Evolutionary conservation across 805 yeast genomes (phyloP).

Genomic region (Zygosaccharomyces lentus): DNA sequence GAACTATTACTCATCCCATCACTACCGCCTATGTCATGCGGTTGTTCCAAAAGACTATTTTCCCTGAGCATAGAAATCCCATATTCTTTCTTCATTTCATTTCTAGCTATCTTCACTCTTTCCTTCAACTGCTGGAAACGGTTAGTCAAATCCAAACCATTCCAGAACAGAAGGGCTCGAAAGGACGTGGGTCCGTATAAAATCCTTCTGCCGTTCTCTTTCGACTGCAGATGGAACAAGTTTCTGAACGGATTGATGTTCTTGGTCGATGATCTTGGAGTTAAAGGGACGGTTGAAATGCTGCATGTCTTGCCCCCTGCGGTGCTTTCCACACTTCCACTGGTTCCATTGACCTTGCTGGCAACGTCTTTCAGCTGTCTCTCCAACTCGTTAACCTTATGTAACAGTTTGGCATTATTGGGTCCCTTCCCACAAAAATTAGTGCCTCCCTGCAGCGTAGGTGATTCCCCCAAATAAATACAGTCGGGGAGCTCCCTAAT

Average conservation of each 20-base stretch:
- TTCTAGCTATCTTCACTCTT: conserved; percentile 26
- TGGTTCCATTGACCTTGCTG: neutral
- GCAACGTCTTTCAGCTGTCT: conserved; percentile 4
- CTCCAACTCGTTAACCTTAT: conserved; percentile 10
- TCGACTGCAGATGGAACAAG: conserved; percentile 15
- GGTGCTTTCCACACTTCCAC: neutral
- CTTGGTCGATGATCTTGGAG: neutral
- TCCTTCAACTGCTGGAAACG: conserved; percentile 24
- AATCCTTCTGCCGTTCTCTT: conserved; percentile 23
- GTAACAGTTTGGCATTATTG: conserved; percentile 3
- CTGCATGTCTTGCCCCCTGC: neutral
- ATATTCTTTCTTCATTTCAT: conserved; percentile 18
- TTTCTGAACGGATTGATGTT: conserved; percentile 15
- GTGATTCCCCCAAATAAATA: conserved; percentile 13
- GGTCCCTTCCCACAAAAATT: neutral
- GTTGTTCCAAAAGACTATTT: conserved; percentile 11
- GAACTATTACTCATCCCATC: neutral
- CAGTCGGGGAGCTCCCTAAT: conserved; percentile 20
- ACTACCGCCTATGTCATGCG: conserved; percentile 13
- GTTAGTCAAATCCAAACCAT: conserved; percentile 18
- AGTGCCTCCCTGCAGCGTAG: neutral
- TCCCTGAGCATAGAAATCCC: conserved; percentile 22
- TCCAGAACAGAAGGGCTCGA: conserved; percentile 16
- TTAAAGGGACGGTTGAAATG: neutral
- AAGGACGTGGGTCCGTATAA: conserved; percentile 33